Conservation (phyloP, 140 eudicot genomes). For the Stevia rebaudiana region DNA sequence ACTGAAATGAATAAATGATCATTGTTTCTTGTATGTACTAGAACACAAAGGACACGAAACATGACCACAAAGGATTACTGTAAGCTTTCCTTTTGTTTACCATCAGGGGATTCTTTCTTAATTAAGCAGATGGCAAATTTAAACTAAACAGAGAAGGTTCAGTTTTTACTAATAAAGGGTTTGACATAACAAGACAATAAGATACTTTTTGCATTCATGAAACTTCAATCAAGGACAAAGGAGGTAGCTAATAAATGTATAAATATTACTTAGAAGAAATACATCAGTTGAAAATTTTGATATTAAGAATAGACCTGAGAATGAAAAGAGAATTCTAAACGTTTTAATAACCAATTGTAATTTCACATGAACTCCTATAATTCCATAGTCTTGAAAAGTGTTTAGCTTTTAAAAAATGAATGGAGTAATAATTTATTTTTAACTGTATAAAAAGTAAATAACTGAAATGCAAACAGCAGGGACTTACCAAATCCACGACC, state of each 20-base stretch:
- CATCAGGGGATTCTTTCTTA: not conserved
- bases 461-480: not conserved
- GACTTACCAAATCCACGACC: constrained; percentile 97
- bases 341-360: not conserved
- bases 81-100: not conserved
- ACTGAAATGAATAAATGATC: not conserved
- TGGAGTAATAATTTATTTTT: not conserved
- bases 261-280: not conserved
- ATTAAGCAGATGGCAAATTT: not conserved
- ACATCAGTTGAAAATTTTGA: not conserved
- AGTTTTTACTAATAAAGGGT: not conserved
- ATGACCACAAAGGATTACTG: not conserved
- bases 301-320: not conserved
- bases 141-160: not conserved
- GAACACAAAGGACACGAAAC: not conserved
- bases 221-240: not conserved
- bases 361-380: not conserved
- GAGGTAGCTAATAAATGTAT: not conserved
- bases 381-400: not conserved
- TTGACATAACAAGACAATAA: not conserved
- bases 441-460: not conserved
- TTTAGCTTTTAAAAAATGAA: not conserved
- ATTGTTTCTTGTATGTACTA: not conserved
- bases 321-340: not conserved
- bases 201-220: not conserved